Evolutionary conservation across 1,139 yeast species (phyloP), one percentile per base, ranked within the genome.

Genomic region (Yamadazyma dendronema): DNA sequence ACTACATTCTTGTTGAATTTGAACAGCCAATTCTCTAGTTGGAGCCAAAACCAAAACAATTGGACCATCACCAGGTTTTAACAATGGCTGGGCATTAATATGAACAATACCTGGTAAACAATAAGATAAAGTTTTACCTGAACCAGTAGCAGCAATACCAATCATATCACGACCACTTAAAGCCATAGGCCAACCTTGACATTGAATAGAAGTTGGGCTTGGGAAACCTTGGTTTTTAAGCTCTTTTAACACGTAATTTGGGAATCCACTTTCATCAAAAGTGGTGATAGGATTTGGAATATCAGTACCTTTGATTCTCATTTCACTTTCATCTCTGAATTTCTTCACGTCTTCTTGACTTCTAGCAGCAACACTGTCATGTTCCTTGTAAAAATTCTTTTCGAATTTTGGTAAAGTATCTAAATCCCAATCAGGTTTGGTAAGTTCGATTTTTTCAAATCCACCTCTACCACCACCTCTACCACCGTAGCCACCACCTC

Each of bases 171-270:
- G 85, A 73, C 98, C 98, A 56, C 92, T 82, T 47, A 90, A 76
- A 59, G 98, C 98, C 98, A 92, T 92, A 46, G 98, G 98, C 98
- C 98, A 92, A 71, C 98, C 98, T 73, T 94, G 98, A 65, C 96
- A 87, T 72, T 92, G 98, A 61, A 92, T 92, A 49, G 88, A 88
- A 41, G 98, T 92, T 54, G 98, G 98, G 48, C 74, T 79, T 42
- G 84, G 94, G 72, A 92, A 92, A 43, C 97, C 97, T 67, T 87
- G 92, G 44, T 83, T 82, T 69, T 85, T 80, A 53, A 92, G 89
- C 72, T 92, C 97, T 49, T 70, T 74, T 60, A 92, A 75, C 31
- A 92, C 97, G 59, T 92, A 90, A 52, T 81, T 86, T 48, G 97
- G 97, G 78, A 90, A 90, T 33, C 96, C 96, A 57, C 96, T 96